Conservation (phyloP, 192 early-diverging fungal species). For the Obelidium mucronatum region DNA sequence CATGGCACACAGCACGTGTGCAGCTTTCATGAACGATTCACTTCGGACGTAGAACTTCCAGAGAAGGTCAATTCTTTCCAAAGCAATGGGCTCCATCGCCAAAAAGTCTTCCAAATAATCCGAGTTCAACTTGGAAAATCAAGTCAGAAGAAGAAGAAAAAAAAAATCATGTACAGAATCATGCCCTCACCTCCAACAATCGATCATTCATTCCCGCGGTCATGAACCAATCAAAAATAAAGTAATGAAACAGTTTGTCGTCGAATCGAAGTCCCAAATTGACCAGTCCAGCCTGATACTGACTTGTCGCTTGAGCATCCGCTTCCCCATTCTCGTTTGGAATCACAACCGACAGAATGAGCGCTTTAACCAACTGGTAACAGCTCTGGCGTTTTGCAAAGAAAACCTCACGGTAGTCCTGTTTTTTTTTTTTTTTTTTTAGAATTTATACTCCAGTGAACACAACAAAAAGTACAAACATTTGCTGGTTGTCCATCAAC, state of each 20-base stretch:
- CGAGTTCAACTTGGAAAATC: conserved; percentile 5
- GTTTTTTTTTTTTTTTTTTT: too few species aligned
- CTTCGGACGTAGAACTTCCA: conserved; percentile 30
- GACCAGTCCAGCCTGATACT: neutral
- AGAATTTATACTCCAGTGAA: too few species aligned
- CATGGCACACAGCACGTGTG: conserved; percentile 28
- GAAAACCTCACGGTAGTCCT: conserved; percentile 33
- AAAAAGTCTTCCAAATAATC: conserved; percentile 36
- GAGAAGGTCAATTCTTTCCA: conserved; percentile 23
- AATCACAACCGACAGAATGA: conserved; percentile 7
- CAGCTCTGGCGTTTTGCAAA: conserved; percentile 25
- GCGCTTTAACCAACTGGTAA: conserved; percentile 25
- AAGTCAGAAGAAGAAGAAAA: neutral
- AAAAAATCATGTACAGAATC: neutral
- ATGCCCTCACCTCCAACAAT: conserved; percentile 20
- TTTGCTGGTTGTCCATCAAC: conserved; percentile 26
- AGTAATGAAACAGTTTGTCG: conserved; percentile 36
- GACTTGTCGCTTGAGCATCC: neutral
- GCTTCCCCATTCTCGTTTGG: neutral
- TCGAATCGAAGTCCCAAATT: conserved; percentile 16
- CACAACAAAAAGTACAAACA: conserved; percentile 18
- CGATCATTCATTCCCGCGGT: neutral
- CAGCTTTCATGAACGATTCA: conserved; percentile 35
- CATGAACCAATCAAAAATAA: conserved; percentile 33
- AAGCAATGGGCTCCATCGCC: conserved; percentile 8